These are phyloP conservation scores for Kluyveromyces siamensis DNA, from an alignment of 805 yeast species.

Conservation along the genomic window DNA sequence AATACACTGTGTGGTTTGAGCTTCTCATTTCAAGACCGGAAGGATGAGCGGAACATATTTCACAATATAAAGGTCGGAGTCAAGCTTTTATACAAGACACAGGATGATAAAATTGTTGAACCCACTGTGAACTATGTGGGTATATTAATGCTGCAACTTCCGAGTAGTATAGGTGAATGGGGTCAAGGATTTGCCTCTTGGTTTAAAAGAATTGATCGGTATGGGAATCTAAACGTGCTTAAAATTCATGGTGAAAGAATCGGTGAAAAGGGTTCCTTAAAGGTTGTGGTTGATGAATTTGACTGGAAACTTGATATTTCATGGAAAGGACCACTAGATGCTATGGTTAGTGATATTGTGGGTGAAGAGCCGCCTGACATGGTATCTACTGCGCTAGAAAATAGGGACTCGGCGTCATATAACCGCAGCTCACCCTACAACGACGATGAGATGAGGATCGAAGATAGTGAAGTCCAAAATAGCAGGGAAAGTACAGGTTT, in stretches of 20 bases:
- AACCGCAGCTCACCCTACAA: neutral
- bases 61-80: slow-evolving; percentile 70
- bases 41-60: slow-evolving; percentile 33
- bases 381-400: neutral
- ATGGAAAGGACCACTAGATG: slow-evolving; percentile 28
- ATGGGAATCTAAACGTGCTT: slow-evolving; percentile 42
- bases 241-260: slow-evolving; percentile 35
- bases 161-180: slow-evolving; percentile 23
- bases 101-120: slow-evolving; percentile 46
- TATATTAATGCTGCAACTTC: slow-evolving; percentile 42
- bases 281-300: slow-evolving; percentile 22
- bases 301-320: slow-evolving; percentile 27
- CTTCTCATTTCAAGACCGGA: slow-evolving; percentile 22
- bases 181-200: slow-evolving; percentile 39
- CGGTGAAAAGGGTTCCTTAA: slow-evolving; percentile 6
- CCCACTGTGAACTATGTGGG: slow-evolving; percentile 53
- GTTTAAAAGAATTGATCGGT: slow-evolving; percentile 59
- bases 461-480: slow-evolving; percentile 16
- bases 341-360: slow-evolving; percentile 7
- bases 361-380: neutral
- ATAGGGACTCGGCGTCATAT: neutral
- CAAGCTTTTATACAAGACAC: slow-evolving; percentile 45
- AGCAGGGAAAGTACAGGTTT: neutral
- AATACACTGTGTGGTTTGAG: slow-evolving; percentile 22
- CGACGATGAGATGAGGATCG: slow-evolving; percentile 13